These are phyloP conservation scores for Leccinum subgranulosum DNA, from an alignment of 768 basidiomycete genomes.

Conservation along the genomic window DNA sequence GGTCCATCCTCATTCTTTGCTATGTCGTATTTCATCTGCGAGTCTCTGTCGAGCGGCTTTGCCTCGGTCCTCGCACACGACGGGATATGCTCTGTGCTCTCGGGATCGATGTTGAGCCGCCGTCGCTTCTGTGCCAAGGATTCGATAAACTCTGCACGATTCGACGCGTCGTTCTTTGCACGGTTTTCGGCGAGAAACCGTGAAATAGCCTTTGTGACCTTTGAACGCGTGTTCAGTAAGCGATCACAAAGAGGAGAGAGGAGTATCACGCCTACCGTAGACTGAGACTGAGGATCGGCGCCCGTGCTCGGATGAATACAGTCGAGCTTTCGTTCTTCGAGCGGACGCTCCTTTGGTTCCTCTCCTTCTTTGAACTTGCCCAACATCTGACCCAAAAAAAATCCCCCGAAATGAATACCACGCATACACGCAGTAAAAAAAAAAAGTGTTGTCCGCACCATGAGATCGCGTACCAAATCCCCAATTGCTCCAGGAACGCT, in stretches of 20 bases:
- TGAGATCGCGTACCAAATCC: slow-evolving; percentile 47
- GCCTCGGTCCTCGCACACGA: slow-evolving; percentile 78
- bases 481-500: slow-evolving; percentile 55
- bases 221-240: slow-evolving; percentile 7
- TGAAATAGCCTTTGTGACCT: slow-evolving; percentile 74
- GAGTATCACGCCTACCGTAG: slow-evolving; percentile 47
- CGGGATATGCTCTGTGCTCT: slow-evolving; percentile 31
- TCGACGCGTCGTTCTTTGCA: slow-evolving; percentile 72
- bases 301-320: slow-evolving; percentile 53
- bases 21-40: slow-evolving; percentile 85
- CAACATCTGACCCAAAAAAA: slow-evolving; percentile 19
- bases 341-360: slow-evolving; percentile 28
- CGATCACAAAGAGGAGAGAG: background rate
- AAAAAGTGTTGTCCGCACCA: slow-evolving; percentile 36
- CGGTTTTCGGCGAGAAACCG: slow-evolving; percentile 67
- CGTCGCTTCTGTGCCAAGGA: slow-evolving; percentile 55
- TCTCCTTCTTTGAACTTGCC: slow-evolving; percentile 31
- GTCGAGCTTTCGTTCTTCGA: slow-evolving; percentile 70
- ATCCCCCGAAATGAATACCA: background rate
- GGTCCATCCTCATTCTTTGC: slow-evolving; percentile 83
- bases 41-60: slow-evolving; percentile 64
- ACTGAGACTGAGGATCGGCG: slow-evolving; percentile 48
- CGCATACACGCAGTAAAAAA: background rate
- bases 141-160: slow-evolving; percentile 70
- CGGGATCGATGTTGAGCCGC: slow-evolving; percentile 36